Evolutionary conservation across 768 basidiomycete species (phyloP), one percentile per base, ranked within the genome.

Genomic region (Crassisporium funariophilum): DNA sequence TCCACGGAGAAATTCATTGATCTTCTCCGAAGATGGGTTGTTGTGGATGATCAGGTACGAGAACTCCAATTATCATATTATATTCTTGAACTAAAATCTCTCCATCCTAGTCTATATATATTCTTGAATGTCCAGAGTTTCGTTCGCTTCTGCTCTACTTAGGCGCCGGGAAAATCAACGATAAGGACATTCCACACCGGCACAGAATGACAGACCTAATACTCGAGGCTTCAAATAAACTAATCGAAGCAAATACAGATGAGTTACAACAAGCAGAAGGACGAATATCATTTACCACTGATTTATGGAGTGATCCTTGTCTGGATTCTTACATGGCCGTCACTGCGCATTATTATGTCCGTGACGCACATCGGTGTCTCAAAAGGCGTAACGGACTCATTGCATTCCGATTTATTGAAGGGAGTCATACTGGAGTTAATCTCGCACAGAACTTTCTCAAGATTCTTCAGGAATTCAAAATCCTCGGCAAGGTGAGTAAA

Each of bases 71-170:
- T n/a, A n/a, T 38, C 17, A 10, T 34, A 17, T 48, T 37, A 1
- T 8, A 8, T 41, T 15, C 35, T 25, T 10, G 23, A 21, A 12
- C 4, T 36, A 22, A 27, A 41, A 6, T 21, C 20, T 33, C 48
- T 24, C 12, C 6, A 29, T 25, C 35, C 8, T 35, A 74, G 72
- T 64, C 72, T 3, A 46, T 73, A 1, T 63, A 69, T 60, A 57
- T 75, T 35, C 57, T 74, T 10, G 71, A 74, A 15, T 56, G 51
- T 31, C 54, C 48, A 1, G 66, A 67, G 44, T 61, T 75, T 27
- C 56, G 66, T 0, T 58, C 63, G 0, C 58, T 71, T 16, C 48
- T 68, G 0, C 44, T 66, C 0, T 69, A 64, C 31, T 24, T 68
- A 15, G 55, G 64, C 4, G 35, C 42, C 2, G 44, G n/a, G n/a